Evolutionary conservation across 352 stramenopile species (phyloP).

Genomic region (Poterioochromonas sp.): DNA sequence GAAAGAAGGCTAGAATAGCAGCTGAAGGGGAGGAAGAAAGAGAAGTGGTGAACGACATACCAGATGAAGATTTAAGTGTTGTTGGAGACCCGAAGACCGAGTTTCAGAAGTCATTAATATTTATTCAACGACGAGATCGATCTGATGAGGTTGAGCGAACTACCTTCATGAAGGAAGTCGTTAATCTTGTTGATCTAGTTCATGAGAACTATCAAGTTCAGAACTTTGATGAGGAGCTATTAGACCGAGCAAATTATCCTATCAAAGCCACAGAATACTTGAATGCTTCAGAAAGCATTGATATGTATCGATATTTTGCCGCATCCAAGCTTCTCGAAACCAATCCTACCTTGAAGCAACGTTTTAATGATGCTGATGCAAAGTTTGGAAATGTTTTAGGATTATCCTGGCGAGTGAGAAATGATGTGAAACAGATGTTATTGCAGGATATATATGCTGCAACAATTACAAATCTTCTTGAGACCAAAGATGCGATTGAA

Average conservation of each 20-base stretch:
- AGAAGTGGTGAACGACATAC: not conserved
- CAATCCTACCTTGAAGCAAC: not conserved
- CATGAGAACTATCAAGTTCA: not conserved
- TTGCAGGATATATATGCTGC: not conserved
- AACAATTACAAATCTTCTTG: not conserved
- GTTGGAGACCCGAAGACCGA: no score
- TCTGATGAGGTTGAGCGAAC: not conserved
- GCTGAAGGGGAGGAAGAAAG: no score
- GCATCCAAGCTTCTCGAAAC: not conserved
- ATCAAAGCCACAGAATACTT: not conserved
- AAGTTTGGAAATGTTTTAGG: conserved; percentile 1
- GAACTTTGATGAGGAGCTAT: not conserved
- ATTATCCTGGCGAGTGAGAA: not conserved
- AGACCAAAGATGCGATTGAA: not conserved
- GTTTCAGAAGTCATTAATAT: no score
- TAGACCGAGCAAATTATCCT: not conserved
- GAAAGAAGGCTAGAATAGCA: not conserved
- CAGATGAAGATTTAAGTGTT: not conserved
- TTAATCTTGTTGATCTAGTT: conserved; percentile 27
- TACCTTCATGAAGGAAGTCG: conserved; percentile 16
- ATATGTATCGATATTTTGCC: conserved; percentile 19
- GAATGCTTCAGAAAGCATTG: not conserved
- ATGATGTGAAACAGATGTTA: not conserved
- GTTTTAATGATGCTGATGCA: not conserved
- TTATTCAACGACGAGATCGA: no score